Conservation (phyloP, 1,139 yeast species). For the Saccharomyces uvarum region DNA sequence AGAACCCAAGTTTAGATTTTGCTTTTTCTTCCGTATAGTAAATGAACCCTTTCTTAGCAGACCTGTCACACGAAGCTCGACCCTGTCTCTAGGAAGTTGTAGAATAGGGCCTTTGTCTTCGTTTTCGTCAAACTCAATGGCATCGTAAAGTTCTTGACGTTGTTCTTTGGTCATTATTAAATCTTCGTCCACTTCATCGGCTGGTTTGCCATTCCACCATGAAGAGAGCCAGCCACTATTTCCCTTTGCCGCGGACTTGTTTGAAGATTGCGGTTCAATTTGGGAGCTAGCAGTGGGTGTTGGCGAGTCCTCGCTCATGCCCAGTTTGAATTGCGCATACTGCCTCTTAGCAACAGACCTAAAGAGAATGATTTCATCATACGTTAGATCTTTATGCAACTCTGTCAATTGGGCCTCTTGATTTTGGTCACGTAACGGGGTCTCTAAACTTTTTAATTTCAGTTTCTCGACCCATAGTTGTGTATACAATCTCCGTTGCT, state of each 20-base stretch:
- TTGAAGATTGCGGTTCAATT: constrained; percentile 12
- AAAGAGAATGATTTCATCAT: constrained; percentile 78
- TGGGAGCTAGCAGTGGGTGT: constrained; percentile 16
- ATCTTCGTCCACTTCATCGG: constrained; percentile 29
- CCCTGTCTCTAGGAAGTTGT: constrained; percentile 68
- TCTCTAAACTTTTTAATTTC: constrained; percentile 28
- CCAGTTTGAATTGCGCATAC: constrained; percentile 47
- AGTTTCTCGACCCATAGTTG: constrained; percentile 57
- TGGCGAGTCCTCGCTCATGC: constrained; percentile 3
- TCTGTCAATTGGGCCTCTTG: constrained; percentile 39
- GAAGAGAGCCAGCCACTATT: constrained; percentile 49
- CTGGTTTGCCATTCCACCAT: constrained; percentile 45
- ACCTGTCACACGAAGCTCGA: constrained; percentile 58
- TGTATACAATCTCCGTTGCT: constrained; percentile 64
- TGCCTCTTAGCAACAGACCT: constrained; percentile 71
- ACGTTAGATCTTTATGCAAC: constrained; percentile 55
- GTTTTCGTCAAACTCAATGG: constrained; percentile 83
- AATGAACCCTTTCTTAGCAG: constrained; percentile 72
- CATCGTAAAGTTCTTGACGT: constrained; percentile 78
- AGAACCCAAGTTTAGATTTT: constrained; percentile 54
- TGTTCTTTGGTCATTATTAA: constrained; percentile 56
- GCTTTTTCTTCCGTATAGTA: constrained; percentile 41
- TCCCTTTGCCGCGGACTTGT: constrained; percentile 8
- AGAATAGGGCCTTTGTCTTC: constrained; percentile 45
- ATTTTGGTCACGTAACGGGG: constrained; percentile 26